phyloP scores from a whole-genome alignment of 345 rosid species.

The Boechera retrofracta region DNA sequence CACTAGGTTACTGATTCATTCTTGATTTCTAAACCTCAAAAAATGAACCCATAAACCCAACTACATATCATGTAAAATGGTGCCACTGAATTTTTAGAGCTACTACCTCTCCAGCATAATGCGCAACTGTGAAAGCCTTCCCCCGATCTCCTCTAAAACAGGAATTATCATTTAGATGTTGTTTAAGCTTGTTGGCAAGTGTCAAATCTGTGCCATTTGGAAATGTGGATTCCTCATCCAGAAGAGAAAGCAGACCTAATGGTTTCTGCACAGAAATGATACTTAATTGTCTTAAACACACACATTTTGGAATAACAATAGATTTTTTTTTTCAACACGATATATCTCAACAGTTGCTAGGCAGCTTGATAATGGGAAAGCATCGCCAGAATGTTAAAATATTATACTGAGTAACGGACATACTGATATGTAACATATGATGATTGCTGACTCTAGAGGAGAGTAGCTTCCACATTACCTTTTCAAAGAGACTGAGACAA shows the following conservation, averaged over 20 bases:
- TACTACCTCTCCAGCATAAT: slow-evolving; percentile 96
- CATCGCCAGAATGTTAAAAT: slow-evolving; percentile 1
- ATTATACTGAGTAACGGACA: slow-evolving; percentile 13
- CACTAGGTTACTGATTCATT: not conserved
- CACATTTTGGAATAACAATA: slow-evolving; percentile 3
- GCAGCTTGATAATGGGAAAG: slow-evolving; percentile 29
- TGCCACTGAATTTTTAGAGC: slow-evolving; percentile 31
- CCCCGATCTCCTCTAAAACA: slow-evolving; percentile 85
- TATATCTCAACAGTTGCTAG: not conserved
- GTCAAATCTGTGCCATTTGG: slow-evolving; percentile 96
- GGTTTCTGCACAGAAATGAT: slow-evolving; percentile 74
- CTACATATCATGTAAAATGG: slow-evolving; percentile 21
- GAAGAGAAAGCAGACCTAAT: slow-evolving; percentile 81
- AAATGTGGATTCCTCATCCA: slow-evolving; percentile 95
- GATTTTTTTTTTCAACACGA: not conserved
- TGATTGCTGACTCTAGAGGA: slow-evolving; percentile 10
- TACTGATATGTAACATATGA: slow-evolving; percentile 5
- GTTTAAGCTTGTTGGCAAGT: slow-evolving; percentile 92
- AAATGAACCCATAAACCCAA: slow-evolving; percentile 26
- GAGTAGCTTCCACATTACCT: slow-evolving; percentile 54
- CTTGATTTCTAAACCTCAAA: slow-evolving; percentile 19
- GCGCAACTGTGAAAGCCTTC: slow-evolving; percentile 73
- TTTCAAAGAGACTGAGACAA: slow-evolving; percentile 95
- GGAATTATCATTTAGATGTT: slow-evolving; percentile 70
- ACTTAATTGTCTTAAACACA: slow-evolving; percentile 19